A percentile compares a stretch with the other conserved stretches of the same genome.
These are phyloP conservation scores for Paxillus involutus DNA, from an alignment of 768 basidiomycete species.

Conservation along the genomic window DNA sequence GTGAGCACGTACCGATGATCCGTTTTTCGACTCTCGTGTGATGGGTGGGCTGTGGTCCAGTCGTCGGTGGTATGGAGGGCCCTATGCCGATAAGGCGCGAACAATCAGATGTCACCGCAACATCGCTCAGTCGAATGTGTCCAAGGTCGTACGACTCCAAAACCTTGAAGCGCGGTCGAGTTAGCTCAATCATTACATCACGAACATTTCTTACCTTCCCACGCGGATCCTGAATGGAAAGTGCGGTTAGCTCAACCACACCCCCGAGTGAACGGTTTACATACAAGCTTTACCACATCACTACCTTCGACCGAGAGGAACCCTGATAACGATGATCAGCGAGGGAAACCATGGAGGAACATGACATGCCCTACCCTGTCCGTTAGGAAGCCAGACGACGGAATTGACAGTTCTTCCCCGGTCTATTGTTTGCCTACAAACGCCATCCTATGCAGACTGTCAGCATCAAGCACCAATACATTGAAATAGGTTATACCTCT, in stretches of 20 bases:
- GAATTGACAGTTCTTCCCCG: constrained; percentile 44
- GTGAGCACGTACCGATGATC: constrained; percentile 41
- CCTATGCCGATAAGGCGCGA: constrained; percentile 48
- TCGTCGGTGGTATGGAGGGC: constrained; percentile 38
- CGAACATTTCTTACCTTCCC: constrained; percentile 32
- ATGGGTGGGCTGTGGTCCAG: constrained; percentile 44
- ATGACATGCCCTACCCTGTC: constrained; percentile 36
- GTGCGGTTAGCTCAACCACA: not conserved
- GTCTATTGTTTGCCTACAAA: constrained; percentile 49
- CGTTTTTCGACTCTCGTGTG: constrained; percentile 52
- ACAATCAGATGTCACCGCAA: constrained; percentile 47
- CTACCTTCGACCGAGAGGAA: constrained; percentile 52
- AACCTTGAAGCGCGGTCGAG: constrained; percentile 23
- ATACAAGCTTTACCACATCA: constrained; percentile 45
- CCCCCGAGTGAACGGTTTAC: constrained; percentile 5
- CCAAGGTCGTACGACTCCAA: constrained; percentile 41
- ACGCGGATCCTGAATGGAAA: constrained; percentile 35
- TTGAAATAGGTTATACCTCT: constrained; percentile 31
- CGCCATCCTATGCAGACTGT: constrained; percentile 40
- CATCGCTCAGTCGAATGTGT: constrained; percentile 47
- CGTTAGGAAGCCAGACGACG: constrained; percentile 49
- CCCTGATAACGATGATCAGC: constrained; percentile 23
- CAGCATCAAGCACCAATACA: not conserved
- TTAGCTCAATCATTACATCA: not conserved
- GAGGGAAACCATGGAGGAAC: not conserved